Evolutionary conservation across 169 alveolate species (phyloP).

Genomic region (Babesia ovata): DNA sequence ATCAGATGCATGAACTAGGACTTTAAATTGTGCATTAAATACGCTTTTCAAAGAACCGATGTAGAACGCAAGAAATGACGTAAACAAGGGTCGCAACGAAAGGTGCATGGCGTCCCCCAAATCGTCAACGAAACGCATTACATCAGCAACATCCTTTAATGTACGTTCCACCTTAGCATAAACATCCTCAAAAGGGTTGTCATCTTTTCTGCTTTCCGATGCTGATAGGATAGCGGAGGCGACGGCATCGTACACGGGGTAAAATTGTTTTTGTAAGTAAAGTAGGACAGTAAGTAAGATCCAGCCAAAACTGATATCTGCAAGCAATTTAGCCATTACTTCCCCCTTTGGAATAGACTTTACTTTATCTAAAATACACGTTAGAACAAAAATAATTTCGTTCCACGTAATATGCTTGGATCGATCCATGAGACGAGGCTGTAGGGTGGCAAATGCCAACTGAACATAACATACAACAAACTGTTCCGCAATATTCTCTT

Average conservation of each 20-base stretch:
- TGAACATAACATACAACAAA: conserved; percentile 34
- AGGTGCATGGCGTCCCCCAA: conserved; percentile 21
- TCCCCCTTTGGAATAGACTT: background rate
- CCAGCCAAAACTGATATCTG: conserved; percentile 41
- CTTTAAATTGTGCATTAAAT: background rate
- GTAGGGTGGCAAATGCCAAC: conserved; percentile 37
- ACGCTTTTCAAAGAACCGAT: conserved; percentile 22
- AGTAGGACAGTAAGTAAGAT: conserved; percentile 27
- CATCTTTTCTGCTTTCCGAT: background rate
- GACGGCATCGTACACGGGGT: conserved; percentile 39
- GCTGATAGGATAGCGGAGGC: background rate
- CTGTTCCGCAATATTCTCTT: conserved; percentile 27
- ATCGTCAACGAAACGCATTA: conserved; percentile 33
- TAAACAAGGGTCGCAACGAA: conserved; percentile 27
- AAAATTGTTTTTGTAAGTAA: conserved; percentile 51
- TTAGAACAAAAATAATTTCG: conserved; percentile 34
- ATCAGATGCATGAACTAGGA: background rate
- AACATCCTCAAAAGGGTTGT: background rate
- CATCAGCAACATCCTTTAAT: conserved; percentile 27
- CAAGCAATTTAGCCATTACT: background rate
- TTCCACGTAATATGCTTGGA: conserved; percentile 4
- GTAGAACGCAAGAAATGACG: conserved; percentile 35
- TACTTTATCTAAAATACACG: conserved; percentile 25
- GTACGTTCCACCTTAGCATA: conserved; percentile 9
- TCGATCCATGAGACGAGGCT: conserved; percentile 12